Conservation (phyloP, 2,329 filamentous ascomycete genomes). For the Zopfia rhizophila region DNA sequence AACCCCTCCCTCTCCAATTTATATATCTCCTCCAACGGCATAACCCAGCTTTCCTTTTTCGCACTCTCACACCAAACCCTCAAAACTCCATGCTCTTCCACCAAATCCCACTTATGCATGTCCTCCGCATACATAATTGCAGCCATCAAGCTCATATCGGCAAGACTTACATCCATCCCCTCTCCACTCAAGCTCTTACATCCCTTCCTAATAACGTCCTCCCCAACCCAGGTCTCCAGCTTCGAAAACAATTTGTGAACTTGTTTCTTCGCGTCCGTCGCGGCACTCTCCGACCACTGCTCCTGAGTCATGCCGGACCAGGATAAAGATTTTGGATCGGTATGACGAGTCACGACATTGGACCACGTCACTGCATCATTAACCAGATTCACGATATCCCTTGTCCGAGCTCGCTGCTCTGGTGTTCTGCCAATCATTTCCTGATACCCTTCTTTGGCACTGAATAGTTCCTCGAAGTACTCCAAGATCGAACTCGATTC, state of each 20-base stretch:
- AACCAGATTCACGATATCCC: constrained; percentile 20
- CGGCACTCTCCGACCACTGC: constrained; percentile 11
- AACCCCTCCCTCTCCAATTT: constrained; percentile 22
- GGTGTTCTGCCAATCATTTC: constrained; percentile 14
- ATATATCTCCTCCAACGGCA: constrained; percentile 15
- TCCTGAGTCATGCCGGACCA: constrained; percentile 20
- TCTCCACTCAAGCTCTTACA: constrained; percentile 24
- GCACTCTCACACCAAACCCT: constrained; percentile 3
- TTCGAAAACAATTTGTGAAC: constrained; percentile 5
- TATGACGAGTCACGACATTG: constrained; percentile 10
- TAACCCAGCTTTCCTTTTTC: constrained; percentile 22
- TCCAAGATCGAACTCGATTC: constrained; percentile 24
- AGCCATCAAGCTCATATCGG: constrained; percentile 26
- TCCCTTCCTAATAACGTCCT: constrained; percentile 14
- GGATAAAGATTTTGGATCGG: constrained; percentile 9
- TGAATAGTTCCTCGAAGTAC: constrained; percentile 26
- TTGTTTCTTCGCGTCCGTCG: constrained; percentile 14
- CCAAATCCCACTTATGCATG: constrained; percentile 24
- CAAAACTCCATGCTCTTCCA: constrained; percentile 25
- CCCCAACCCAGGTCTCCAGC: constrained; percentile 25
- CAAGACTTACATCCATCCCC: constrained; percentile 20
- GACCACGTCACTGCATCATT: constrained; percentile 17
- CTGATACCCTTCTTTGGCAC: constrained; percentile 1
- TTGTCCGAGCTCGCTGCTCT: constrained; percentile 17
- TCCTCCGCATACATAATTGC: constrained; percentile 22